phyloP scores from a whole-genome alignment of 768 basidiomycete species.

The Calocera viscosa region DNA sequence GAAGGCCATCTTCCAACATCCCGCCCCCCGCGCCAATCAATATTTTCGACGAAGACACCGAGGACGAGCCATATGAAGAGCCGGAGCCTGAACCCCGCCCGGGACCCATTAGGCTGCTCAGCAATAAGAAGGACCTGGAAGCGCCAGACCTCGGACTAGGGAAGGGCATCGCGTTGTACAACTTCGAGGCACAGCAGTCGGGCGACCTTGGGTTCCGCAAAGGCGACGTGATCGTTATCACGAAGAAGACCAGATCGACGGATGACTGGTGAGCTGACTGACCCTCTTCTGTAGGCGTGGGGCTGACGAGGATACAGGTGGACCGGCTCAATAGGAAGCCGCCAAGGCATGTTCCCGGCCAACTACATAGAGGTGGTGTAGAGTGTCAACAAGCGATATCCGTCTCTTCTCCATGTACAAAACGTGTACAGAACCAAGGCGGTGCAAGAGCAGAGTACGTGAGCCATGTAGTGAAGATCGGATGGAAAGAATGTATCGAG shows the following conservation, averaged over 20 bases:
- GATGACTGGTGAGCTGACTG: constrained; percentile 50
- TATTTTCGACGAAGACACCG: constrained; percentile 5
- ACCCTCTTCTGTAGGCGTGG: neutral
- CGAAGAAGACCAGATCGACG: constrained; percentile 53
- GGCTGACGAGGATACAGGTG: constrained; percentile 39
- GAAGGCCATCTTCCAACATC: constrained; percentile 24
- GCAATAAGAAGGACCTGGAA: neutral
- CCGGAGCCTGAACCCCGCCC: neutral
- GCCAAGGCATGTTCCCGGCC: constrained; percentile 64
- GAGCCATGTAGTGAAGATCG: neutral
- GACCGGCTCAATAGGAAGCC: constrained; percentile 52
- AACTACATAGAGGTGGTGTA: constrained; percentile 13
- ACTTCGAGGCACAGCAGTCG: constrained; percentile 51
- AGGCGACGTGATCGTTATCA: constrained; percentile 60
- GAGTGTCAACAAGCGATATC: too few relatives aligned
- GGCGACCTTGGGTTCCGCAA: constrained; percentile 67
- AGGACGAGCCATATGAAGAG: constrained; percentile 8
- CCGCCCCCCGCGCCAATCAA: constrained; percentile 7
- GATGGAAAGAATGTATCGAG: neutral
- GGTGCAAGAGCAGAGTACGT: neutral
- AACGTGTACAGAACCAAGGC: neutral
- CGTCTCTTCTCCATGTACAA: too few relatives aligned
- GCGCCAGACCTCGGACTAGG: neutral
- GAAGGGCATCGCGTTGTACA: constrained; percentile 36
- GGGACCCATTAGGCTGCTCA: constrained; percentile 9